These are phyloP conservation scores for Croton laevigatus DNA, from an alignment of 441 rosid genomes.

Conservation along the genomic window DNA sequence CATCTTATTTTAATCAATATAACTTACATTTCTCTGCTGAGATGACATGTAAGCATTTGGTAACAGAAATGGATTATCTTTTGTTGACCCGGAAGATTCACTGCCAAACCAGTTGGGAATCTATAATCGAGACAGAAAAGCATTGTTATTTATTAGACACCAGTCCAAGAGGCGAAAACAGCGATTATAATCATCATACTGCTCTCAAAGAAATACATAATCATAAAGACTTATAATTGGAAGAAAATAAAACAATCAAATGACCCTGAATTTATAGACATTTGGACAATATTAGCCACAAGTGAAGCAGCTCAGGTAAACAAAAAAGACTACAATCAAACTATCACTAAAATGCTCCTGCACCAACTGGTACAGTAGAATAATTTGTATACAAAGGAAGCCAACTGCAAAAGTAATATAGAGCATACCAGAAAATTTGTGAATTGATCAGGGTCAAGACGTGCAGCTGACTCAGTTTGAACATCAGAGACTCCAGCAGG, in stretches of 20 bases:
- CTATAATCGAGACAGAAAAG: conserved; percentile 38
- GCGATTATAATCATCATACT: not conserved
- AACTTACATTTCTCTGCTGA: conserved; percentile 80
- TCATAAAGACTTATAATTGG: not conserved
- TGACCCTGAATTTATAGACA: not conserved
- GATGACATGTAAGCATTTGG: conserved; percentile 70
- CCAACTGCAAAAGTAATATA: not conserved
- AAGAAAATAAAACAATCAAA: not conserved
- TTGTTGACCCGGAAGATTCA: conserved; percentile 65
- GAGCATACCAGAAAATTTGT: conserved; percentile 78
- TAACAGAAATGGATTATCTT: conserved; percentile 81
- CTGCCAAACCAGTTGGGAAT: conserved; percentile 90
- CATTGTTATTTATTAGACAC: not conserved
- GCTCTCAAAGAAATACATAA: not conserved
- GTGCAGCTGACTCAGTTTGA: conserved; percentile 86
- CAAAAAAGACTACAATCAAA: not conserved
- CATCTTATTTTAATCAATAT: conserved; percentile 12
- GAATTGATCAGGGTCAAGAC: conserved; percentile 86
- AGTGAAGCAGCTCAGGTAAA: conserved; percentile 1
- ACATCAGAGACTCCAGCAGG: conserved; percentile 97
- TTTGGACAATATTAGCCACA: not conserved
- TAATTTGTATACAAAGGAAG: no score
- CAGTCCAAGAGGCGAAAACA: conserved; percentile 7
- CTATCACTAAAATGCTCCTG: no score
- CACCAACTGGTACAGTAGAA: not conserved